These are phyloP conservation scores for Dothideomycetes sp. DNA, from an alignment of 2,329 filamentous ascomycete species.

Conservation along the genomic window DNA sequence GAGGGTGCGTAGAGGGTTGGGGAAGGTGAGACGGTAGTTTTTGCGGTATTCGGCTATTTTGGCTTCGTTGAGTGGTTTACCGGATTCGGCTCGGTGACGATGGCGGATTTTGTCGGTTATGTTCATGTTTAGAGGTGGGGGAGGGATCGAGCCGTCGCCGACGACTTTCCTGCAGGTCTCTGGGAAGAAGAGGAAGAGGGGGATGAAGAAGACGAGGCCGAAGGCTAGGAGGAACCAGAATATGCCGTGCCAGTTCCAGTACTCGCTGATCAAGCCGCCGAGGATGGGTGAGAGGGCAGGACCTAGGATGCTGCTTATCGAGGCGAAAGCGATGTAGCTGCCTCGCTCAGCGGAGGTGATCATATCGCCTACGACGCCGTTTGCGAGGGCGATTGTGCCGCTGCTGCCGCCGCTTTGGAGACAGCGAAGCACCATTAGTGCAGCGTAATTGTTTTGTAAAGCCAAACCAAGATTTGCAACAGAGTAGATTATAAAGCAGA, in stretches of 20 bases:
- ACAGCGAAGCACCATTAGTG: conserved; percentile 50
- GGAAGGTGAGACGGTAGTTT: conserved; percentile 16
- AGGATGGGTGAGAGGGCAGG: conserved; percentile 47
- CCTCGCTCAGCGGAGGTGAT: conserved; percentile 59
- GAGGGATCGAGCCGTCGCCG: conserved; percentile 49
- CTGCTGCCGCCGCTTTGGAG: conserved; percentile 55
- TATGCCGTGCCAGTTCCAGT: conserved; percentile 55
- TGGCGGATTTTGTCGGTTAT: conserved; percentile 31
- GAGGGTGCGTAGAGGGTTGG: conserved; percentile 18
- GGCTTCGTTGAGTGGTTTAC: conserved; percentile 13
- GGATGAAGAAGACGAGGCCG: conserved; percentile 37
- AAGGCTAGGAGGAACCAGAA: conserved; percentile 59
- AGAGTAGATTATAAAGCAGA: conserved; percentile 22
- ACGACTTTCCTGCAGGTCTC: conserved; percentile 41
- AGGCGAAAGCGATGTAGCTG: conserved; percentile 60
- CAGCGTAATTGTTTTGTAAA: conserved; percentile 22
- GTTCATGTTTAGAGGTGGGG: conserved; percentile 48
- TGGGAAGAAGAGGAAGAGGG: conserved; percentile 46
- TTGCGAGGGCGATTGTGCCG: conserved; percentile 59
- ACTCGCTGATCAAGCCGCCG: conserved; percentile 53
- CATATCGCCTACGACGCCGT: conserved; percentile 62
- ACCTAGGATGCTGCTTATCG: conserved; percentile 42
- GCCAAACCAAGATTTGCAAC: conserved; percentile 24
- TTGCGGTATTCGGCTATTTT: conserved; percentile 13
- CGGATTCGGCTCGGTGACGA: conserved; percentile 11